Conservation (phyloP, 2,329 filamentous ascomycete genomes). For the Colletotrichum eleusines region DNA sequence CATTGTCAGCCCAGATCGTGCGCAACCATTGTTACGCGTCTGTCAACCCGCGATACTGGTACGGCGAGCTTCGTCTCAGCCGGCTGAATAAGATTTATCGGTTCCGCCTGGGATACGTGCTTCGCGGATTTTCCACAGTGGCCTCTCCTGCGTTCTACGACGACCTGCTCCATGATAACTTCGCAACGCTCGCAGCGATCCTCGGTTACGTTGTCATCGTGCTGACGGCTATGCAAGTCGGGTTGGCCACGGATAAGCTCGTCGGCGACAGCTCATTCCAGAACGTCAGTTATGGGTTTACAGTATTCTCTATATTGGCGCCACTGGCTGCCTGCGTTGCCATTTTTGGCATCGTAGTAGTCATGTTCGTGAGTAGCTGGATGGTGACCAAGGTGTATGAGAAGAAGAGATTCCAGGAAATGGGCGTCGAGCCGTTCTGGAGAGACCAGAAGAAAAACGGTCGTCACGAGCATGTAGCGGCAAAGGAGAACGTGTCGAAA, state of each 20-base stretch:
- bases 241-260: slow-evolving; percentile 53
- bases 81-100: slow-evolving; percentile 58
- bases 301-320: slow-evolving; percentile 60
- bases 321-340: slow-evolving; percentile 50
- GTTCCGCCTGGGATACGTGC: slow-evolving; percentile 30
- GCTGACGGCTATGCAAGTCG: slow-evolving; percentile 64
- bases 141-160: slow-evolving; percentile 38
- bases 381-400: slow-evolving; percentile 41
- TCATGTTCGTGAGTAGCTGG: slow-evolving; percentile 42
- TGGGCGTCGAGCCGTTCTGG: slow-evolving; percentile 40
- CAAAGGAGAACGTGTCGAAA: background rate
- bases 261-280: slow-evolving; percentile 55
- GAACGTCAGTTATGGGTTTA: slow-evolving; percentile 59
- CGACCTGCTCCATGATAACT: slow-evolving; percentile 37
- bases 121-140: slow-evolving; percentile 38
- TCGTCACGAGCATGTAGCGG: slow-evolving; percentile 17
- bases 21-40: slow-evolving; percentile 47
- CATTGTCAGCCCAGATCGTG: slow-evolving; percentile 45
- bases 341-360: slow-evolving; percentile 41
- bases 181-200: slow-evolving; percentile 29
- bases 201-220: slow-evolving; percentile 56
- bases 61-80: slow-evolving; percentile 55
- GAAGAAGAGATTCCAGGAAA: slow-evolving; percentile 45
- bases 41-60: slow-evolving; percentile 53
- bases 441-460: slow-evolving; percentile 16